Evolutionary conservation across 805 yeast genomes (phyloP).

Genomic region (Kuraishia molischiana): DNA sequence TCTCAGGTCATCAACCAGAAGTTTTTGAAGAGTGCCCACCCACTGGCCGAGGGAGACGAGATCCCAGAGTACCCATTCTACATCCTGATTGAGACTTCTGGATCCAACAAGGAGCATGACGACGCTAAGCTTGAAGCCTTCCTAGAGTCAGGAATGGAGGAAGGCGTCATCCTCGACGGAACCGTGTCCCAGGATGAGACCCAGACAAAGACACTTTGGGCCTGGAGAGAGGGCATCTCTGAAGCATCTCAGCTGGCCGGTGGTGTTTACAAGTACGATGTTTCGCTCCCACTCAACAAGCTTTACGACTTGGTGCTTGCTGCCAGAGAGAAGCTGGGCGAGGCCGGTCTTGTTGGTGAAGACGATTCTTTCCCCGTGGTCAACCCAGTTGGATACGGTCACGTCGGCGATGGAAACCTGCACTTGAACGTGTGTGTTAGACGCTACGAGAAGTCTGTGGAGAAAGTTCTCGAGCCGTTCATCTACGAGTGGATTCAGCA

Average conservation of each 20-base stretch:
- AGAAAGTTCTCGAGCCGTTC: conserved; percentile 80
- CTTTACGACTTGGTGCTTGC: conserved; percentile 79
- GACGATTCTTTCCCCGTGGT: conserved; percentile 70
- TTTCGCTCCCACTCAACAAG: conserved; percentile 76
- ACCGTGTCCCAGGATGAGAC: conserved; percentile 93
- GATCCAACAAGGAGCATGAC: conserved; percentile 89
- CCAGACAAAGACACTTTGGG: conserved; percentile 77
- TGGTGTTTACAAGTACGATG: conserved; percentile 96
- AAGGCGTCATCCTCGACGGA: conserved; percentile 82
- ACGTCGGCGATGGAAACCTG: conserved; percentile 93
- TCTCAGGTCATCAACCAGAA: conserved; percentile 56
- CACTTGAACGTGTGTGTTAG: conserved; percentile 91
- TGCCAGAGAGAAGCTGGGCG: conserved; percentile 49
- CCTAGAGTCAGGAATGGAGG: conserved; percentile 77
- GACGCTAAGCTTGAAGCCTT: conserved; percentile 81
- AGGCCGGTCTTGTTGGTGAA: conserved; percentile 50
- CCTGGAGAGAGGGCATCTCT: conserved; percentile 91
- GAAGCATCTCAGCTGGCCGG: conserved; percentile 82
- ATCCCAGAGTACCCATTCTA: conserved; percentile 70
- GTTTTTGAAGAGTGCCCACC: conserved; percentile 56
- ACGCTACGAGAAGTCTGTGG: conserved; percentile 70
- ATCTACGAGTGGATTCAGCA: conserved; percentile 82
- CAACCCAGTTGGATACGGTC: conserved; percentile 94
- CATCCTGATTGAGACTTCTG: conserved; percentile 90
- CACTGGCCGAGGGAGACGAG: conserved; percentile 33